phyloP scores from a whole-genome alignment of 73 alveolate genomes.

The Halteria grandinella region DNA sequence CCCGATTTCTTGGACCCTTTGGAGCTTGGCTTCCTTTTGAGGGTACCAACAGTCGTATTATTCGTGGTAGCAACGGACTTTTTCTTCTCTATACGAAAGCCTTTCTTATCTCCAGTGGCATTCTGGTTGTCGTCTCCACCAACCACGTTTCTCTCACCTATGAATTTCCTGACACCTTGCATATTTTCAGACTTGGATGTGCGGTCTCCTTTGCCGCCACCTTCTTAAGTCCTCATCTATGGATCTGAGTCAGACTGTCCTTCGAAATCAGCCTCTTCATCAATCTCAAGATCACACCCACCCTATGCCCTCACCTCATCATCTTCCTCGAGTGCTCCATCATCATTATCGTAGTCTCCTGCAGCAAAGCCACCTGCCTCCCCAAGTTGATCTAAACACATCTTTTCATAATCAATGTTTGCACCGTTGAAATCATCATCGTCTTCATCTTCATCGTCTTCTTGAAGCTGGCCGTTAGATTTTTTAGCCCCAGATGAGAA shows the following conservation, averaged over 20 bases:
- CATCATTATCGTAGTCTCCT: constrained; percentile 40
- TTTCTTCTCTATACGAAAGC: neutral
- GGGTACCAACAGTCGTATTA: neutral
- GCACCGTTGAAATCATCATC: constrained; percentile 41
- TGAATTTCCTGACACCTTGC: too few relatives aligned
- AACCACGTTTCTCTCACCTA: too few relatives aligned
- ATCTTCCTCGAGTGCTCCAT: constrained; percentile 35
- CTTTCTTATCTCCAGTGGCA: constrained; percentile 23
- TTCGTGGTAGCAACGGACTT: neutral
- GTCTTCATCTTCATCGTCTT: constrained; percentile 19
- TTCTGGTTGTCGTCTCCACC: too few relatives aligned
- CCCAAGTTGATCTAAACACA: constrained; percentile 35
- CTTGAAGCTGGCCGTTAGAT: too few relatives aligned
- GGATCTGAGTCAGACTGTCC: constrained; percentile 18
- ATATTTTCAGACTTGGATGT: too few relatives aligned
- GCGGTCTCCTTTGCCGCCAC: too few relatives aligned
- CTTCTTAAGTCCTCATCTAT: too few relatives aligned
- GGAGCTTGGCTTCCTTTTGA: neutral
- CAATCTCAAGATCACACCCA: neutral
- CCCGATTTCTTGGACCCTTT: too few relatives aligned
- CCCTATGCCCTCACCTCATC: neutral
- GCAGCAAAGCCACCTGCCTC: neutral
- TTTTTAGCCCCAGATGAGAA: too few relatives aligned
- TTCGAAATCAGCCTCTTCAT: constrained; percentile 1
- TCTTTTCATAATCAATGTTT: neutral